These are phyloP conservation scores for Fusarium decemcellulare DNA, from an alignment of 2,329 filamentous ascomycete species.

Conservation along the genomic window DNA sequence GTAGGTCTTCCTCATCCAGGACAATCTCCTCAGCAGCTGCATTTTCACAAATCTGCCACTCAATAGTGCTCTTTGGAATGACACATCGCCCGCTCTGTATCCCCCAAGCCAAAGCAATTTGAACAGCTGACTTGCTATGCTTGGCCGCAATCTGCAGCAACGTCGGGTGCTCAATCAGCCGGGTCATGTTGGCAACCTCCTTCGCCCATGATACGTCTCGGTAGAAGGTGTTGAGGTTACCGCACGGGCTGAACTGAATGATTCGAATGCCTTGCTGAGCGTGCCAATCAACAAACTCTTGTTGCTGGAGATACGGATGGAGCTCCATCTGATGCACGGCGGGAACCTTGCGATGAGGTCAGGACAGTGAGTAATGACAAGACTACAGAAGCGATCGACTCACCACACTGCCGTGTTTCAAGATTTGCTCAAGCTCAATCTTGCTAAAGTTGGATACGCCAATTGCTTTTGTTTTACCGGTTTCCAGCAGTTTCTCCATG, in stretches of 20 bases:
- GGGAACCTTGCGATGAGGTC: too few species aligned
- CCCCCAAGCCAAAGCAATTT: constrained; percentile 52
- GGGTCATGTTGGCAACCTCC: constrained; percentile 43
- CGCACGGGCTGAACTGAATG: constrained; percentile 51
- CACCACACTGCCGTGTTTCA: too few species aligned
- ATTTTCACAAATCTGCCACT: constrained; percentile 46
- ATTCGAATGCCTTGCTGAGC: constrained; percentile 47
- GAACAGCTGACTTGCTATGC: constrained; percentile 47
- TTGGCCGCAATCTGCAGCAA: constrained; percentile 41
- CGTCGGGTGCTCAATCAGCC: constrained; percentile 44
- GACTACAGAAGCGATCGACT: too few species aligned
- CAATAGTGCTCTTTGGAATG: constrained; percentile 53
- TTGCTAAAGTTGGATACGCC: too few species aligned
- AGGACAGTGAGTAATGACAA: too few species aligned
- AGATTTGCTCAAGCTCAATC: too few species aligned
- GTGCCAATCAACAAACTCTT: constrained; percentile 35
- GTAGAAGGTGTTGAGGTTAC: constrained; percentile 51
- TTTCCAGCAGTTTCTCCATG: too few species aligned
- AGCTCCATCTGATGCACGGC: constrained; percentile 56
- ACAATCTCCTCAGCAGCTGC: background rate
- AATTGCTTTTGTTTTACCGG: too few species aligned
- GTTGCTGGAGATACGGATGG: constrained; percentile 67
- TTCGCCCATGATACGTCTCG: constrained; percentile 46
- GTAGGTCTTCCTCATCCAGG: background rate
- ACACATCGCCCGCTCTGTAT: constrained; percentile 48